Evolutionary conservation across 306 rosid species (phyloP).

Genomic region (Luffa aegyptiaca): DNA sequence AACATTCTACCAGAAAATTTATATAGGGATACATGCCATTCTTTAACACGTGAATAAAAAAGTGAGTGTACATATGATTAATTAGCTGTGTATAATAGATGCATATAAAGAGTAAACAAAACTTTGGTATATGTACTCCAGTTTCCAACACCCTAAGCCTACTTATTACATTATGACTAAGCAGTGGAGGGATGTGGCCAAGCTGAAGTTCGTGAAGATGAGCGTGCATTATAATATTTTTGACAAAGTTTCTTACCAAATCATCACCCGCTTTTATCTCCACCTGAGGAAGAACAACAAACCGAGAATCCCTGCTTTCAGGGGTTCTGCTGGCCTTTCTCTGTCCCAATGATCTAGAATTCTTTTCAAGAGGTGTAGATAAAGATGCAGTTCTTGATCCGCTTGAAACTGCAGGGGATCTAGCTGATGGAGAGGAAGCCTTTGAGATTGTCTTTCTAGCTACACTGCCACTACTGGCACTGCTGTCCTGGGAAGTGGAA

Average conservation of each 20-base stretch:
- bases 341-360: constrained; percentile 54
- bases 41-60: not conserved
- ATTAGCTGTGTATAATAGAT: not conserved
- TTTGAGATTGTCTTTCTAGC: constrained; percentile 50
- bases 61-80: not conserved
- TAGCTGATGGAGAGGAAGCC: constrained; percentile 46
- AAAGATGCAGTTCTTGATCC: constrained; percentile 46
- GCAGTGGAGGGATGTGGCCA: constrained; percentile 1
- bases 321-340: constrained; percentile 44
- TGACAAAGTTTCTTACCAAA: constrained; percentile 43
- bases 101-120: not conserved
- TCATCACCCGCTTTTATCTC: constrained; percentile 87
- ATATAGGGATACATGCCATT: not conserved
- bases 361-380: constrained; percentile 49
- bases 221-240: not conserved
- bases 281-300: constrained; percentile 79
- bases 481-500: constrained; percentile 45
- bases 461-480: constrained; percentile 31
- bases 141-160: not conserved
- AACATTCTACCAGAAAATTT: not conserved
- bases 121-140: not conserved
- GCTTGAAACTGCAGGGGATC: constrained; percentile 41
- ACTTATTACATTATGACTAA: not conserved
- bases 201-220: not conserved
- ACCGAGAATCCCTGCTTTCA: constrained; percentile 62